Evolutionary conservation across 352 stramenopile genomes (phyloP).

Genomic region (Plasmopara halstedii): DNA sequence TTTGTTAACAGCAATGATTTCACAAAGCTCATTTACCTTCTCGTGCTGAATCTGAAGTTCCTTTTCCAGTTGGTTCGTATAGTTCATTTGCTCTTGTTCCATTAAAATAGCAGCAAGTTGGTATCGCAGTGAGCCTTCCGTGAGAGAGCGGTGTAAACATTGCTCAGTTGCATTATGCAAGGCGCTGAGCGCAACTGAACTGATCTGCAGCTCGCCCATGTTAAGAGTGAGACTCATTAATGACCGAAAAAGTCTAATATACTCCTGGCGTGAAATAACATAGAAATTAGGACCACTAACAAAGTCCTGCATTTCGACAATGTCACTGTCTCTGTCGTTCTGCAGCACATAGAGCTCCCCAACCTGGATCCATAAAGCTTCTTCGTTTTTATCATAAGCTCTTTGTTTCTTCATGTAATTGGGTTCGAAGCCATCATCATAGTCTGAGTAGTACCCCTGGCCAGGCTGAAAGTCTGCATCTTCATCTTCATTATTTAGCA

Average conservation of each 20-base stretch:
- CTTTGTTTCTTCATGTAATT: slow-evolving; percentile 17
- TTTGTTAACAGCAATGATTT: slow-evolving; percentile 49
- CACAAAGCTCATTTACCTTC: slow-evolving; percentile 53
- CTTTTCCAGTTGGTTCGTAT: slow-evolving; percentile 26
- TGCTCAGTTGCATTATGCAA: slow-evolving; percentile 74
- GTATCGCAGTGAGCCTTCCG: slow-evolving; percentile 47
- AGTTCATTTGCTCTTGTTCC: slow-evolving; percentile 30
- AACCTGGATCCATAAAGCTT: slow-evolving; percentile 38
- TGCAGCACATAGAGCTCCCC: slow-evolving; percentile 30
- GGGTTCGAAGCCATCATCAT: slow-evolving; percentile 33
- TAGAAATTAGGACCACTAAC: slow-evolving; percentile 39
- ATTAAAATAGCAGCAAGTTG: slow-evolving; percentile 46
- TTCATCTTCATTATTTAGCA: slow-evolving; percentile 23
- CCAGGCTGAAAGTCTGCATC: slow-evolving; percentile 34
- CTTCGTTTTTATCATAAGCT: slow-evolving; percentile 33
- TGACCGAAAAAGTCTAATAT: slow-evolving; percentile 42
- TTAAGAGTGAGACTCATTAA: slow-evolving; percentile 26
- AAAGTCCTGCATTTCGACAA: slow-evolving; percentile 18
- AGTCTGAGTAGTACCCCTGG: slow-evolving; percentile 73
- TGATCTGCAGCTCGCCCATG: slow-evolving; percentile 43
- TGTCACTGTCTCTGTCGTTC: slow-evolving; percentile 15
- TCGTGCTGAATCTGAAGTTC: slow-evolving; percentile 41
- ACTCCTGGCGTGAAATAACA: slow-evolving; percentile 55
- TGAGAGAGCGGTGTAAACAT: slow-evolving; percentile 50
- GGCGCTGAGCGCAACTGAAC: slow-evolving; percentile 57